Evolutionary conservation across 23 red algal genomes (phyloP), one percentile per base, ranked within the genome.

Genomic region (Gracilaria caudata): DNA sequence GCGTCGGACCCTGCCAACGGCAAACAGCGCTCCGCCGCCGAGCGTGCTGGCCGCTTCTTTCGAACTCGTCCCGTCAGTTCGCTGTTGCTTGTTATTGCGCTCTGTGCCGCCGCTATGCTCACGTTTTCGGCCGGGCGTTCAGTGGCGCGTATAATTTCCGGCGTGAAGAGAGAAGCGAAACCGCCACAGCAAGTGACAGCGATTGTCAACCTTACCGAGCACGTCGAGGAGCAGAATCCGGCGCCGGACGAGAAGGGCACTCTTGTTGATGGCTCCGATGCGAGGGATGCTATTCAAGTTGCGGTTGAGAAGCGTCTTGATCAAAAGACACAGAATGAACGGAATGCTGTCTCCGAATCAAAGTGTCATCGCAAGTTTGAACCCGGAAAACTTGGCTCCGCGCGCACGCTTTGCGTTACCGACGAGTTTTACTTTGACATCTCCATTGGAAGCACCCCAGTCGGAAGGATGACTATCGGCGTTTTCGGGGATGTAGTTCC

Each of bases 401-500:
- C 33, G 43, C 75, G 60, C 2, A 82, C 89, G n/a, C 59, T 92
- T 40, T 92, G 89, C 51, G 55, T 92, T 17, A 92, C 89, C 0
- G 89, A 84, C 35, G 89, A 92, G 79, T 92, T 88, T 53, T 95
- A 87, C 53, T 88, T 95, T 38, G 93, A 95, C 49, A 82, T 95
- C 44, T 43, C 58, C 36, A 78, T 95, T 43, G 77, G 71, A 13
- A 58, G 63, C 35, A 68, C 43, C 23, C 73, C 73, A 14, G 28
- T 83, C 10, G 93, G 83, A 39, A 80, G 77, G 60, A 44, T 95
- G 26, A 76, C 44, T 21, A 84, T 97, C 41, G 94, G 79, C n/a
- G 65, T 97, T 13, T 97, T 97, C 64, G 94, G 90, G 7, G 71
- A 88, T 77, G 86, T 86, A 14, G 94, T 93, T 13, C 94, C 94